Evolutionary conservation across 345 rosid species (phyloP), one percentile per base, ranked within the genome.

Genomic region (Arabidopsis suecica): DNA sequence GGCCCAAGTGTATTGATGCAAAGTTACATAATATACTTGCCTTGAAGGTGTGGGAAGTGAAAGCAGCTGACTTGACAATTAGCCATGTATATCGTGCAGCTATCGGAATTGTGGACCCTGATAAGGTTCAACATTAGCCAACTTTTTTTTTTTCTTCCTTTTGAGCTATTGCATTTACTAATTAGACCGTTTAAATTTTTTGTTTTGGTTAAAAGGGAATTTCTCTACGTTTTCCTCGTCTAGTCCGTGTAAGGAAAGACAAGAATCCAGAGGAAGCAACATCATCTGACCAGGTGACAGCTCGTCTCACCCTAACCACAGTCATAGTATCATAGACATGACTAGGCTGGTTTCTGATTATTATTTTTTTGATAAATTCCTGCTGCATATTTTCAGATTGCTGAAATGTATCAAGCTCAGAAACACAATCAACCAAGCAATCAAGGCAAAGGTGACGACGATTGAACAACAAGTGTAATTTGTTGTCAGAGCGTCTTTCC

Each of bases 31-130:
- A 41, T 49, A 61, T 68, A 45, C 2, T 41, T 61, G 66, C 45
- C 45, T 69, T 65, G 51, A 74, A 91, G 98, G 98, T 91, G 20
- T 94, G 97, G 97, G 96, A 94, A 85, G 98, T 94, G 68, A 91
- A 88, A 84, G 98, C 91, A 78, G 95, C 97, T 61, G 98, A 94
- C 76, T 82, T 91, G 78, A 91, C 97, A 38, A 85, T 91, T 72
- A 94, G 97, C 73, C 98, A 96, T 55, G 93, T 84, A 68, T 78
- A 88, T 79, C 81, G 82, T 76, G 97, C 97, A 57, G 97, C 98
- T 61, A 78, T 82, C 37, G 97, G 97, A 50, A 66, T 77, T 41
- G 93, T 89, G 53, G 94, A 91, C 83, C 78, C 83, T 50, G 87
- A 84, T 68, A 93, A 93, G 98, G 98, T 93, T 65, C 34, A 37